Evolutionary conservation across 2,329 filamentous ascomycete species (phyloP), one percentile per base, ranked within the genome.

Genomic region (Paradendryphiella salina): DNA sequence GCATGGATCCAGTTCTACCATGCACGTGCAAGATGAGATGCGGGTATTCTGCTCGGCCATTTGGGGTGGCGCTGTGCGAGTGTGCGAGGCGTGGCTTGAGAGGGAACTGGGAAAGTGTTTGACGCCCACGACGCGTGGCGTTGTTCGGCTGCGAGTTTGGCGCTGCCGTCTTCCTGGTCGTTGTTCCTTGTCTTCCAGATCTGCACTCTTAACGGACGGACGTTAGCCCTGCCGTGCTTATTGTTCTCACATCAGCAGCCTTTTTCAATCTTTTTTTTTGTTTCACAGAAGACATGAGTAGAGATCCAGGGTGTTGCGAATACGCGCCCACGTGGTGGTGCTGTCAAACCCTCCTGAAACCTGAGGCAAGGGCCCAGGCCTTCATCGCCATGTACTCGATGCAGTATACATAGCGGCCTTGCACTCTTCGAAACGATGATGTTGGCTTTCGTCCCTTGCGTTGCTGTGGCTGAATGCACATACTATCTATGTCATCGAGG

Each of bases 31-130:
- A 20, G 26, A 36, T 23, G 23, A 23, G n/a, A 20, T 17, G 37
- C 15, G 35, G 29, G 39, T 23, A 23, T 26, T 45, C 17, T 23
- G 34, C 17, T 33, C 18, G 29, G 46, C 48, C 42, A 18, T 51
- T 51, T 41, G 42, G 11, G 43, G 43, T 41, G 48, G 26, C 34
- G 31, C 21, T 20, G 17, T 46, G 47, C 47, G 41, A 50, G 31
- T 20, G 17, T 46, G 47, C 47, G 41, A 50, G 31, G 18, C 29
- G 14, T 18, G 8, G 13, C 41, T 34, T 23, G n/a, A 15, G 29
- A 13, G 35, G 21, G 21, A 35, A 39, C n/a, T n/a, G n/a, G n/a
- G n/a, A n/a, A n/a, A n/a, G n/a, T n/a, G n/a, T n/a, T n/a, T n/a
- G n/a, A n/a, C n/a, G n/a, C n/a, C n/a, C n/a, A n/a, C n/a, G n/a